Base-by-base conservation (phyloP, 805 yeast genomes). In the Candida glaebosa region DNA sequence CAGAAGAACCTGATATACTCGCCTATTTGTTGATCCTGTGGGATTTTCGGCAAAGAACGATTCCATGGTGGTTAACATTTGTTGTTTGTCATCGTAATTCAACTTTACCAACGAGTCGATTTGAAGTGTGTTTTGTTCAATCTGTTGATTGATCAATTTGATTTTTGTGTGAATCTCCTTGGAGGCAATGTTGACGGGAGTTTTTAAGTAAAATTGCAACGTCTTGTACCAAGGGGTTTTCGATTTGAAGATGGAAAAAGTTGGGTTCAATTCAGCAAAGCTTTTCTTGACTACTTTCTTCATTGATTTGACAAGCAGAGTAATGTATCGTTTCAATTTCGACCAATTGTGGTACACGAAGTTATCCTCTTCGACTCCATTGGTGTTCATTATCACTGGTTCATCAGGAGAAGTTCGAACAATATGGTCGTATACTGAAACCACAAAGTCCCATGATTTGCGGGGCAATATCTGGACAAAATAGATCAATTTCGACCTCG, bases 381-480 rank as follows among this genome's bases (percentile, higher is more conserved):
- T 22, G 8, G 26, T 26, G 26, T 22, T 22, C 9, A 22, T 7
- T 22, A 22, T 10, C 26, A 22, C 26, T 7, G 26, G 26, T 5
- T 32, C 37, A 16, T 10, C 18, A 12, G 35, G 30, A 14, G 26
- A 31, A 26, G 25, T 38, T 37, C 24, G 25, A 7, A 40, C 2
- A 3, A 47, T 35, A 30, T 37, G 15, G 17, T 5, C n/a, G n/a
- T 34, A 34, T n/a, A 34, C 37, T 5, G 37, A 34, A 18, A 19
- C 33, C n/a, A 40, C 43, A 18, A 57, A 52, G n/a, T 45, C 42
- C 38, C 46, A 55, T 4, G 56, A 12, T 31, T 54, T 55, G n/a
- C 49, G 32, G 1, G 75, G 75, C 7, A 56, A 41, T 5, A 61
- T 57, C 41, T 69, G 74, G 2, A 68, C 43, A 7, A 62, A 61